Percentiles rank a stretch among this genome's conserved stretches.
These are phyloP conservation scores for Suillus americanus DNA, from an alignment of 768 basidiomycete genomes.

Conservation along the genomic window DNA sequence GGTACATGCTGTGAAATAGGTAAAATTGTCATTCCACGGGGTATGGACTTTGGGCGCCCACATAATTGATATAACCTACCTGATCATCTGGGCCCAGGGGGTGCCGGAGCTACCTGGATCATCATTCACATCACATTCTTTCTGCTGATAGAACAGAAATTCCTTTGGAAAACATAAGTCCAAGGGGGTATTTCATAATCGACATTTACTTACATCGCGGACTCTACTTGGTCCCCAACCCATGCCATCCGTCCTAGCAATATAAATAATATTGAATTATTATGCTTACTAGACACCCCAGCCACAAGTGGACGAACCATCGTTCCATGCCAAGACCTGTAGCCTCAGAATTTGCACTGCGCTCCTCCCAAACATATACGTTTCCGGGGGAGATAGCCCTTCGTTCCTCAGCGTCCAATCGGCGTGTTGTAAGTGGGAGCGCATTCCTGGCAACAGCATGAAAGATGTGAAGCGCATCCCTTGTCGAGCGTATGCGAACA, in stretches of 20 bases:
- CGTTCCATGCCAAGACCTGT: constrained; percentile 87
- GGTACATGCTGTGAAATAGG: constrained; percentile 32
- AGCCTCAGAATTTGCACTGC: constrained; percentile 77
- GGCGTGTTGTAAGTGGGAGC: constrained; percentile 76
- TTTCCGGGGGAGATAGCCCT: constrained; percentile 71
- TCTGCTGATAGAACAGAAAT: constrained; percentile 57
- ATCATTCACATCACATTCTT: constrained; percentile 41
- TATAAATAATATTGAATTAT: constrained; percentile 5
- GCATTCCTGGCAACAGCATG: constrained; percentile 67
- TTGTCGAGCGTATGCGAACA: constrained; percentile 74
- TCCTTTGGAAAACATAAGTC: constrained; percentile 33
- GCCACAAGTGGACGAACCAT: constrained; percentile 46
- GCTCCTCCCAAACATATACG: constrained; percentile 89
- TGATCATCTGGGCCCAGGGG: constrained; percentile 75
- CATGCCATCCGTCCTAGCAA: constrained; percentile 60
- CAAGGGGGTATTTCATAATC: background rate
- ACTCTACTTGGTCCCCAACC: constrained; percentile 84
- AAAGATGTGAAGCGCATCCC: constrained; percentile 82
- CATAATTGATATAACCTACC: constrained; percentile 47
- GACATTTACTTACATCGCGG: constrained; percentile 37
- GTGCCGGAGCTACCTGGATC: constrained; percentile 50
- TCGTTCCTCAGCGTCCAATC: constrained; percentile 81
- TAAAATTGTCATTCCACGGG: constrained; percentile 14
- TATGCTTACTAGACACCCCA: background rate
- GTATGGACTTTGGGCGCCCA: constrained; percentile 11